phyloP scores from a whole-genome alignment of 2,329 filamentous ascomycete species.

The Allantophomopsis lycopodina region DNA sequence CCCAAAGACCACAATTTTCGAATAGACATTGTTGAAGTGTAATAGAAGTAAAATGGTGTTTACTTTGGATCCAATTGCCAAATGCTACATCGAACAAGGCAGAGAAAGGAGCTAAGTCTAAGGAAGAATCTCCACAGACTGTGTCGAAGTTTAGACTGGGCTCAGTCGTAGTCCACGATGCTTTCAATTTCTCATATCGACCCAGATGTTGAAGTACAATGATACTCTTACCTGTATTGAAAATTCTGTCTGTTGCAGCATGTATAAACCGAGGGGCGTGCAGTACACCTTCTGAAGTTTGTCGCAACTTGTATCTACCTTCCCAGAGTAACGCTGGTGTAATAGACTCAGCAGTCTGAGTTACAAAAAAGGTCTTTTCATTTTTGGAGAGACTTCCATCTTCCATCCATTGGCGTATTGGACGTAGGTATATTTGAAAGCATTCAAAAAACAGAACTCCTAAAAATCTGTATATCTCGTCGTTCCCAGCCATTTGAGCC shows the following conservation, averaged over 20 bases:
- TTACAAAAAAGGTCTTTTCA: conserved; percentile 66
- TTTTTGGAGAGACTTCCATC: conserved; percentile 52
- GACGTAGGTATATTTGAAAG: conserved; percentile 68
- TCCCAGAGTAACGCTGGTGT: conserved; percentile 62
- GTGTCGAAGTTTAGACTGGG: conserved; percentile 39
- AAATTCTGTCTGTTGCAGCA: conserved; percentile 56
- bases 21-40: conserved; percentile 55
- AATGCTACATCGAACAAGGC: conserved; percentile 63
- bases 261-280: conserved; percentile 66
- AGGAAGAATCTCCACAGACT: conserved; percentile 32
- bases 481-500: conserved; percentile 56
- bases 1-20: conserved; percentile 51
- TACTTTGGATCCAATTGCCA: conserved; percentile 61
- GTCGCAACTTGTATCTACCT: conserved; percentile 55
- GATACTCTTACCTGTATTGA: conserved; percentile 79
- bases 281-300: conserved; percentile 41
- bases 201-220: conserved; percentile 67
- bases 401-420: conserved; percentile 76
- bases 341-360: conserved; percentile 37
- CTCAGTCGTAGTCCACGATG: conserved; percentile 21
- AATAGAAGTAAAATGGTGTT: conserved; percentile 55
- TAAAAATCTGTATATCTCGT: conserved; percentile 45
- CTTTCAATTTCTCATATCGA: conserved; percentile 26
- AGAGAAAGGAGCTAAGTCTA: conserved; percentile 50
- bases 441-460: conserved; percentile 65